Base-by-base conservation (phyloP, 176 grass and related monocot genomes). In the Triticum turgidum region DNA sequence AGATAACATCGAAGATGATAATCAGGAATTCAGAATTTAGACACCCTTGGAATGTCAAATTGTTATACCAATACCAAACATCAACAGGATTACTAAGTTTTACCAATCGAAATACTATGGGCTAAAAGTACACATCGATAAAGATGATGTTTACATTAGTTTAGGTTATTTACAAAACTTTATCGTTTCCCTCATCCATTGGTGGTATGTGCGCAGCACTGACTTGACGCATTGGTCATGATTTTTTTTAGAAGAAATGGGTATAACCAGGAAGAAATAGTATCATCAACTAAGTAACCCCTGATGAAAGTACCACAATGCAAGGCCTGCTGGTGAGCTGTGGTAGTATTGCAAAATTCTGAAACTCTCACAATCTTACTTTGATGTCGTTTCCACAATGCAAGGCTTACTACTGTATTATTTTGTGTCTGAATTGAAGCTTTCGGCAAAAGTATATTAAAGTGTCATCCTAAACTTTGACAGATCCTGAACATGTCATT, bases 1-100 rank as follows among this genome's bases (percentile, higher is more conserved):
- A 85, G 86, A 92, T 79, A 78, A 81, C 86, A 87, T 81, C 9
- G 5, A 88, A 33, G 24, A 37, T 72, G 62, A 62, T 7, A 81
- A 80, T 71, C 22, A 83, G 82, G 84, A 83, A 81, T 64, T 71
- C 22, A 84, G 82, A 90, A 80, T 69, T 64, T 63, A 67, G 10
- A 52, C 10, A 64, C 38, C 44, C 3, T n/a, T 38, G 20, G 62
- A 44, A 44, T 44, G 41, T 20, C 1, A 52, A 44, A 10, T 65
- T 11, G 21, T 21, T 1, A 47, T 45, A 71, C 4, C 17, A 63
- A 77, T 54, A 42, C 52, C 3, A 63, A 68, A 27, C 3, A 4
- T 32, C 13, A 77, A 34, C 7, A 38, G 8, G 33, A 76, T 2
- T 7, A 7, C 14, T 24, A 18, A 45, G 18, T 86, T 79, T 77